Evolutionary conservation across 208 protist species (phyloP).

Genomic region (Naegleria fowleri): DNA sequence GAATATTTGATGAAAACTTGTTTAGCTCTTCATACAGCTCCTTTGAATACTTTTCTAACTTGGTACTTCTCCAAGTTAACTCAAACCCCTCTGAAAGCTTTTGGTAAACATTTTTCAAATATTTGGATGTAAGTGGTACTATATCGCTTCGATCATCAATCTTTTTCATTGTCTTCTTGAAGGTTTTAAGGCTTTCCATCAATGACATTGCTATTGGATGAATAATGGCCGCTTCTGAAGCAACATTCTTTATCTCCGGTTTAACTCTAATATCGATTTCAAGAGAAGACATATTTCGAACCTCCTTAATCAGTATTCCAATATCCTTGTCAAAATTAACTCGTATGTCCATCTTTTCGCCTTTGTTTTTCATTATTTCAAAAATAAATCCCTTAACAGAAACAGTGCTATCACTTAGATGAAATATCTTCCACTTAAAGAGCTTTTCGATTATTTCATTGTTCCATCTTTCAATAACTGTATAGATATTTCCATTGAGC

Average conservation of each 20-base stretch:
- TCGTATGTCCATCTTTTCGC: conserved; percentile 36
- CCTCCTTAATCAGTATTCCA: conserved; percentile 69
- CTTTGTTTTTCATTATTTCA: conserved; percentile 18
- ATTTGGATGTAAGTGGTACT: conserved; percentile 48
- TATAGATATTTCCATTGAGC: conserved; percentile 48
- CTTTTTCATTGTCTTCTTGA: conserved; percentile 6
- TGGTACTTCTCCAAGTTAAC: conserved; percentile 44
- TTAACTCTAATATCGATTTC: conserved; percentile 51
- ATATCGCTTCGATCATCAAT: conserved; percentile 22
- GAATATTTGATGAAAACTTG: conserved; percentile 54
- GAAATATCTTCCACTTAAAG: conserved; percentile 35
- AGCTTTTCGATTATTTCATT: conserved; percentile 25
- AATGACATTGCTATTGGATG: conserved; percentile 64
- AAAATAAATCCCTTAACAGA: conserved; percentile 52
- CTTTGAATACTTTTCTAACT: conserved; percentile 55
- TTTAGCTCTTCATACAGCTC: conserved; percentile 48
- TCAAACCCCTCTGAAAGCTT: conserved; percentile 53
- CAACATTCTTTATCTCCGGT: conserved; percentile 44
- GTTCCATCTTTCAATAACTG: conserved; percentile 34
- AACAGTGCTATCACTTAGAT: conserved; percentile 37
- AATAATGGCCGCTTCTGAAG: conserved; percentile 43
- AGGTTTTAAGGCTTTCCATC: conserved; percentile 48
- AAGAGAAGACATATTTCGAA: conserved; percentile 56
- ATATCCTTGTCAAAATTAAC: conserved; percentile 68
- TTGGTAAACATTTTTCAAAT: conserved; percentile 51